Base-by-base conservation (phyloP, 1,284 basidiomycete genomes). In the Erythrobasidium hasegawianum region DNA sequence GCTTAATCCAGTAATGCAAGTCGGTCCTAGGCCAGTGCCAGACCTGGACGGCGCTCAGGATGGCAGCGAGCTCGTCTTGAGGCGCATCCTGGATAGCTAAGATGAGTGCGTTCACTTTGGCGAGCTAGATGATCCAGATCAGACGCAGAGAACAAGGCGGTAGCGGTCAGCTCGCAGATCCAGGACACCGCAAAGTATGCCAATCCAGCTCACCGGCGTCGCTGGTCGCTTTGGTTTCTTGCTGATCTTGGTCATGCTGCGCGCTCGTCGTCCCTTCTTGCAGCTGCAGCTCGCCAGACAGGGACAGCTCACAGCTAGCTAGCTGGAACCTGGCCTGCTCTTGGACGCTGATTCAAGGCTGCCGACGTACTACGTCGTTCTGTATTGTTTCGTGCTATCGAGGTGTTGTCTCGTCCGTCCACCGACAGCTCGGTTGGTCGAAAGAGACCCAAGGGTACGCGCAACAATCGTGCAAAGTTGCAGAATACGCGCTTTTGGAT, bases 1-100 rank as follows among this genome's bases (percentile, higher is more conserved):
- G 89, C 74, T 87, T 87, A 74, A 91, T 87, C 96, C 96, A 99
- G 66, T 90, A 87, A 80, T 97, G 92, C 68, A 99, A 83, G 81
- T 99, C 96, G 66, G 93, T 95, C 71, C 96, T 85, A 27, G 94
- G 91, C 88, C 91, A 98, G 78, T 85, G 87, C 96, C 96, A 99
- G 16, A 81, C 78, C 71, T 87, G 84, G 72, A 90, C 86, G 70
- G 82, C 78, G 49, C 81, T 79, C 53, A 92, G 81, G 66, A 85
- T 81, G 65, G 83, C 80, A 1, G 85, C 79, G 18, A 91, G 79
- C 71, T 87, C 83, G 57, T 88, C 83, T 65, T 84, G 84, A 29
- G 57, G 57, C 11, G 64, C 68, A 38, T 55, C 52, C 27, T 65
- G 57, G 20, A 69, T 65, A 9, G 54, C 64, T 20, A 56, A 39